Conservation (phyloP, 1,284 basidiomycete genomes). For the Trichosporon asahii region DNA sequence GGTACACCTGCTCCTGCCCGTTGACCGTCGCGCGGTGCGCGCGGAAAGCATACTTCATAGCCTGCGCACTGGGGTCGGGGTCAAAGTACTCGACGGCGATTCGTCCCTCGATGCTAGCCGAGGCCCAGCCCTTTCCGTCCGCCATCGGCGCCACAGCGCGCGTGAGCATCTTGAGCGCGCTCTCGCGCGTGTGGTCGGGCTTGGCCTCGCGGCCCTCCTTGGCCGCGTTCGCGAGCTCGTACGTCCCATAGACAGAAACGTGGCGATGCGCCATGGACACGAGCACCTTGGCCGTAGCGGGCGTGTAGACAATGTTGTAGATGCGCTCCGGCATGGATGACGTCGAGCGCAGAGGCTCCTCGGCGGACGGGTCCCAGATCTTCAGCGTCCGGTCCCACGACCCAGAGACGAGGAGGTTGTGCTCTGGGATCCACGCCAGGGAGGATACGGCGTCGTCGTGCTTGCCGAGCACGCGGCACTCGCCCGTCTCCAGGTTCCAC, state of each 20-base stretch:
- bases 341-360: conserved; percentile 59
- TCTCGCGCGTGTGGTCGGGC: conserved; percentile 77
- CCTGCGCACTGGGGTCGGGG: conserved; percentile 67
- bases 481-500: conserved; percentile 54
- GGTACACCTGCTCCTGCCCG: conserved; percentile 94
- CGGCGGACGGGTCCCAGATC: conserved; percentile 71
- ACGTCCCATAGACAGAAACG: conserved; percentile 80
- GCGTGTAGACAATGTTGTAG: conserved; percentile 63
- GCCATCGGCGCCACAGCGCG: conserved; percentile 85
- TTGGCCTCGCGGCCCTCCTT: conserved; percentile 59
- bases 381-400: conserved; percentile 87
- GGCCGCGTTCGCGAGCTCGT: conserved; percentile 58
- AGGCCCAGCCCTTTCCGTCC: conserved; percentile 89
- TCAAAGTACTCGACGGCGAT: conserved; percentile 98
- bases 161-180: conserved; percentile 93
- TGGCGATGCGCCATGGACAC: conserved; percentile 85
- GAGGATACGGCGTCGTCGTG: conserved; percentile 52
- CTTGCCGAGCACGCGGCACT: conserved; percentile 51
- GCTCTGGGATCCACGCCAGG: conserved; percentile 51
- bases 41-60: conserved; percentile 97
- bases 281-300: conserved; percentile 61
- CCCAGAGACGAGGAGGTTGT: conserved; percentile 67
- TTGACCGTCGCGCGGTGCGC: conserved; percentile 88
- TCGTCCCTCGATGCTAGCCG: conserved; percentile 88
- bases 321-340: conserved; percentile 74